Evolutionary conservation across 129 eudicot species (phyloP), one percentile per base, ranked within the genome.

Genomic region (Chrysanthemum seticuspe): DNA sequence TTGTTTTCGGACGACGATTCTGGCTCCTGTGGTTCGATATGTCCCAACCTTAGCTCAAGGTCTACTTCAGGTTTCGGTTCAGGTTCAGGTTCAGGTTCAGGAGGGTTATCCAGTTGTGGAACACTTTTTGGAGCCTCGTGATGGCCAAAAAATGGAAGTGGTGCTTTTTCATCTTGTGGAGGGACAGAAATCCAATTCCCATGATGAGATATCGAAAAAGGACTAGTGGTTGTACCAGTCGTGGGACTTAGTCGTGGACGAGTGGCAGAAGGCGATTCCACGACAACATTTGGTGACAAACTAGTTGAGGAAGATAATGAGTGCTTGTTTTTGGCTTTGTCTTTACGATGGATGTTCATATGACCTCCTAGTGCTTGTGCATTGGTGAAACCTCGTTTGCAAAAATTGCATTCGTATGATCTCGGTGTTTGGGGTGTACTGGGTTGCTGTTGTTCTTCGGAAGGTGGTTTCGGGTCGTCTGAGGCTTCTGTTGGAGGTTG

Each of bases 291-390:
- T n/a, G 79, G 69, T 31, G 51, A 69, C 18, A 57, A 25, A 7
- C 55, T 54, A 40, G 66, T 4, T 12, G 67, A 60, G 16, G 72
- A 12, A 61, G 65, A 9, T 7, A 72, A 47, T 23, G 79, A 68
- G 61, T 80, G 76, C 63, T 80, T 80, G 68, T 63, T 47, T 54
- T 80, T 80, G 72, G 29, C 66, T 62, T 80, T 80, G 68, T 80
- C 77, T 29, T 80, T 80, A 21, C 84, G 79, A 79, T 80, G 84
- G 76, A 80, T 80, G 80, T 80, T 80, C 84, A 80, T 80, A 18
- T 80, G 84, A 56, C 84, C 84, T 14, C 84, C 84, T 9, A 80
- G 76, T 40, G 84, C 84, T 31, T 80, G 84, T 70, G 84, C 84
- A 63, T 74, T 80, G 25, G 84, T 74, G 62, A 80, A 80, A 27